Evolutionary conservation across 768 basidiomycete genomes (phyloP), one percentile per base, ranked within the genome.

Genomic region (Lentinula detonsa): DNA sequence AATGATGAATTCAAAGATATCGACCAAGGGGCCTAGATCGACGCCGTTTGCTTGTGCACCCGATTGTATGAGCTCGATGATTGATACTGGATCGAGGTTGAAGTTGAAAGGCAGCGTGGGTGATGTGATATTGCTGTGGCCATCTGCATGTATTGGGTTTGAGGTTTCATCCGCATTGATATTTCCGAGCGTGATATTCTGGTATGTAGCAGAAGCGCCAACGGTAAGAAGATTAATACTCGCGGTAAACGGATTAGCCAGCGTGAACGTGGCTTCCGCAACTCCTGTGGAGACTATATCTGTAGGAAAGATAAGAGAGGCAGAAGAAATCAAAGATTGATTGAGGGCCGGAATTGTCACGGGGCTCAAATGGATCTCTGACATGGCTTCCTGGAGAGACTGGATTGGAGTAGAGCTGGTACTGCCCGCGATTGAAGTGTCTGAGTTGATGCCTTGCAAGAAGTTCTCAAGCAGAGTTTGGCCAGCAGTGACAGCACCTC

Each of bases 241-340:
- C 16, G 88, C 86, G 0, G 86, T 88, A 72, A 91, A 91, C 0
- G 87, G 87, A 66, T 91, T 88, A 18, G 76, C 73, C 33, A 91
- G 75, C 0, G 72, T 76, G 67, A 90, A 87, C 1, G 81, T 72
- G 4, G 82, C 74, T n/a, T 77, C 76, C 1, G 86, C 86, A 18
- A 86, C 69, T 11, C 84, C 85, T 1, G 83, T 88, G 63, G 78
- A 72, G 16, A 79, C 82, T 49, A 90, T 85, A 65, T 90, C 72
- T 10, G 73, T 72, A 1, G 88, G 87, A 74, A 91, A 86, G 21
- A 77, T 73, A 35, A 91, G 74, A 1, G 80, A 77, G 1, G 83
- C 79, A 28, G 76, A 77, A 51, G 72, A 74, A 63, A 91, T 84
- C 63, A 91, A 71, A 62, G 82, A 88, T 62, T 82, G 78, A 53